Base-by-base conservation (phyloP, 2,329 filamentous ascomycete species). In the Pseudogymnoascus destructans region DNA sequence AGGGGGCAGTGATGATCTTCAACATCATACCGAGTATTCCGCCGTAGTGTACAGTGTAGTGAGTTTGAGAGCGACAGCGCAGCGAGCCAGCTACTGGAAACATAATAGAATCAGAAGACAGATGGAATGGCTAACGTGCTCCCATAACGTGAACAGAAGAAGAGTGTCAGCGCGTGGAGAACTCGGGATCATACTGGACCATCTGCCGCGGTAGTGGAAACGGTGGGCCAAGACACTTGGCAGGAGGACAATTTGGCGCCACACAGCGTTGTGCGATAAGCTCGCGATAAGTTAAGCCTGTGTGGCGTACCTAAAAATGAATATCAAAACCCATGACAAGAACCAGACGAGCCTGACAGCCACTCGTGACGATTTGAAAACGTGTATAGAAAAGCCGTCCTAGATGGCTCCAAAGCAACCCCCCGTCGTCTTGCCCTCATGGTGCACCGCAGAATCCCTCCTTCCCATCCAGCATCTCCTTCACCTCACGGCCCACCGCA, bases 401-500 rank as follows among this genome's bases (percentile, higher is more conserved):
- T n/a, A 36, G 5, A 56, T 56, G 54, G 54, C 32, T 10, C 54
- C 54, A 35, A 56, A 56, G 17, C 54, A 56, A 36, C 32, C 54
- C 30, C 54, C 54, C 10, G 7, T 56, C 30, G 15, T 56, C 11
- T 13, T 56, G 17, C 54, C 54, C 8, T 3, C 54, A 19, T 21
- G 35, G 3, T 36, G 30, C 19, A 56, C 30, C 4, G 17, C 17
- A 36, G 32, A 23, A 4, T 25, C 58, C n/a, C 71, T 81, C 42
- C 59, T 65, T 2, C 69, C 74, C 1, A 67, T 77, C 25, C 64
- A 74, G 25, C 69, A 79, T 55, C 72, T 91, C 52, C 80, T 96
- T 46, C 77, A 85, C 66, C 79, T 87, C 63, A 80, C 95, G 66
- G 81, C 85, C 71, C 84, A 89, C 69, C 88, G 90, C 66, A 93